Evolutionary conservation across 768 basidiomycete genomes (phyloP), one percentile per base, ranked within the genome.

Genomic region (Cubamyces sp.): DNA sequence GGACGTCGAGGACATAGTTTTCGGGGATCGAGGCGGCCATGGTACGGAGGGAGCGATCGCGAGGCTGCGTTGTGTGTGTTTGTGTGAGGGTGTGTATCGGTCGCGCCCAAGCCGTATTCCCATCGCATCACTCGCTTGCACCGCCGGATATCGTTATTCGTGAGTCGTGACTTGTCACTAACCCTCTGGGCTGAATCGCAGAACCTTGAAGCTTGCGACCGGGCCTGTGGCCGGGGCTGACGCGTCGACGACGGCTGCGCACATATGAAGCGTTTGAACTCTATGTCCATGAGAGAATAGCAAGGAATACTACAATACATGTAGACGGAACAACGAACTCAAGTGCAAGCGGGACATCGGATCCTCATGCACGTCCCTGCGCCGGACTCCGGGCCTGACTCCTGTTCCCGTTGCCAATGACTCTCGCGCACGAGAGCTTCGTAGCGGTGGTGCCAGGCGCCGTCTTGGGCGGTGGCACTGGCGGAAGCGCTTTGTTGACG

Each of bases 1-100:
- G 69, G 19, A 70, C 54, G 51, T 70, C 67, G 34, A 70, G 46
- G 15, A 59, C 52, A 41, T 61, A 62, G 57, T 66, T 58, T 16
- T 63, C 62, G 19, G 62, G 66, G 39, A 66, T 40, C 40, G 30
- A 19, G 12, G 34, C 5, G n/a, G 25, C 49, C 39, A 39, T 21
- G 45, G 30, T 19, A 11, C 12, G 18, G 8, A 34, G 43, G 39
- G n/a, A n/a, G n/a, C n/a, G n/a, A n/a, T n/a, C 25, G 21, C 5
- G 39, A 25, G 46, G 14, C 19, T 39, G 48, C 48, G 57, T 58
- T 58, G 57, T 58, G 48, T 58, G 48, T 50, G 48, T 41, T 58
- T 58, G 57, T 58, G 23, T 58, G 40, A 9, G 5, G 1, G 15
- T 23, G 48, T 58, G 39, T 58, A n/a, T 18, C 23, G 34, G 34